Base-by-base conservation (phyloP, 768 basidiomycete species). In the Calocera cornea region DNA sequence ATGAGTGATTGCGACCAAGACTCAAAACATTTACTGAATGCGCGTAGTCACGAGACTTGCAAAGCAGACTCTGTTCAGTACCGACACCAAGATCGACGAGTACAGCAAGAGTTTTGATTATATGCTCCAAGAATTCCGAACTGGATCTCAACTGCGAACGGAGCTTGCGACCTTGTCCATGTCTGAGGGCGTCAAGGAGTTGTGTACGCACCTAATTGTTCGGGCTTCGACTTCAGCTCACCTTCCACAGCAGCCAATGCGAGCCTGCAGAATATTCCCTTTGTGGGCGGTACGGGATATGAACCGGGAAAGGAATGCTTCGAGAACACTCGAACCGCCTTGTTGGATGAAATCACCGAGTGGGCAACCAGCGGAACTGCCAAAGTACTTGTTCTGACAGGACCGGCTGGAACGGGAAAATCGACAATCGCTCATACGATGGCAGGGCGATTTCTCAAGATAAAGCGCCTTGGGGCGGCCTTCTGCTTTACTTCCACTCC, bases 321-420 rank as follows among this genome's bases (percentile, higher is more conserved):
- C 27, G 31, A 8, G n/a, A 65, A 65, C 17, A 69, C 70, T 36
- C 68, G 70, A 31, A 38, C 41, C 27, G 24, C 10, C 0, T 1
- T 70, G 5, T 33, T 70, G 29, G 14, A 38, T 0, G 41, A 67
- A 1, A 44, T 70, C 11, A 34, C 38, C 2, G 40, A 67, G 1
- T 70, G 70, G 70, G 64, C 38, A 2, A 54, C 29, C 31, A 60
- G 27, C 29, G 33, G 12, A 22, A 44, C 40, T 5, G 14, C 50
- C 17, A 36, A 47, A 1, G 22, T 70, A 11, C 41, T 70, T 36
- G 16, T 71, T 11, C 64, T 72, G n/a, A 34, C 19, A 22, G 70
- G 71, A 17, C 41, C 41, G 14, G 67, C 71, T 1, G 70, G 70
- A 1, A 49, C 68, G 0, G 71, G 70, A n/a, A 70, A 72, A 44